phyloP scores from a whole-genome alignment of 495 filamentous ascomycete species.

The Beverwykella pulmonaria region DNA sequence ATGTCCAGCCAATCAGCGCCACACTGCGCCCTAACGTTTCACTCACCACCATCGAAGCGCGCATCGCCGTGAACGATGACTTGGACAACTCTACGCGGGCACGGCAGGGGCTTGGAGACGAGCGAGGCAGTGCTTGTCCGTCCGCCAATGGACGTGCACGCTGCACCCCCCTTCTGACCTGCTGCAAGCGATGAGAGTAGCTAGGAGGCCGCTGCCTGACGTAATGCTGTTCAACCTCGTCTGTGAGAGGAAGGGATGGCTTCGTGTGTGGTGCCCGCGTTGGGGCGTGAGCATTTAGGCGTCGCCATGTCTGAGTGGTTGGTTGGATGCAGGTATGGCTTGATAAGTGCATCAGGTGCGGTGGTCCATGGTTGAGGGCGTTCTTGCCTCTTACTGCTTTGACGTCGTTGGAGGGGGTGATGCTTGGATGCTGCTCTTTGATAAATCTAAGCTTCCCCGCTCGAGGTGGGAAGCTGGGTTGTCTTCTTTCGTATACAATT shows the following conservation, averaged over 20 bases:
- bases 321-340: neutral
- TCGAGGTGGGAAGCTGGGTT: neutral
- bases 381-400: neutral
- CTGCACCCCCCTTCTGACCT: constrained; percentile 24
- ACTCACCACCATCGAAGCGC: neutral
- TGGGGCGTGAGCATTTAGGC: neutral
- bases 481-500: neutral
- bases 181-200: constrained; percentile 16
- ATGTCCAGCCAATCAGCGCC: neutral
- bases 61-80: neutral
- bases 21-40: neutral
- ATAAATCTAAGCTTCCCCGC: neutral
- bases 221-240: neutral
- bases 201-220: constrained; percentile 4
- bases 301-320: constrained; percentile 1
- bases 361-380: neutral
- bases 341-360: constrained; percentile 7
- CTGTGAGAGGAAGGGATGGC: neutral
- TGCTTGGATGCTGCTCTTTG: neutral
- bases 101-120: constrained; percentile 15
- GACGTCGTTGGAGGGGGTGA: constrained; percentile 7
- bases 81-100: neutral
- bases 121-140: constrained; percentile 19
- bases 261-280: neutral
- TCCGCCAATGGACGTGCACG: neutral